Evolutionary conservation across 2,329 filamentous ascomycete genomes (phyloP).

Genomic region (Ascochyta rabiei): DNA sequence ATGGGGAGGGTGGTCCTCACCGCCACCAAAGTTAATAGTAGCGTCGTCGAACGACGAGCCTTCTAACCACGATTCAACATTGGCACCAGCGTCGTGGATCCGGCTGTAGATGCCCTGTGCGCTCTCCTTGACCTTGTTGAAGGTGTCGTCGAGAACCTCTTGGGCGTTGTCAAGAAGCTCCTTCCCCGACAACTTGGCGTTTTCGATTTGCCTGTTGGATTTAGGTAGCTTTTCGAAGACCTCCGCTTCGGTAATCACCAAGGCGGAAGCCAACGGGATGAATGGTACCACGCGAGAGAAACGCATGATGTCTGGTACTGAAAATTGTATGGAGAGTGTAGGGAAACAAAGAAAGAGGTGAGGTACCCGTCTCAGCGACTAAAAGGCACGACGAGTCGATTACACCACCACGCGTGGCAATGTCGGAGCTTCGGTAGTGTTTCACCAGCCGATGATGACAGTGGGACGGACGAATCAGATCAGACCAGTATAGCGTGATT

Average conservation of each 20-base stretch:
- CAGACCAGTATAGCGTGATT: neutral
- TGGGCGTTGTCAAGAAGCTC: slow-evolving; percentile 36
- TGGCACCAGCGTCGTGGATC: slow-evolving; percentile 52
- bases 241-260: slow-evolving; percentile 60
- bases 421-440: slow-evolving; percentile 14
- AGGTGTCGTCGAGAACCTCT: slow-evolving; percentile 52
- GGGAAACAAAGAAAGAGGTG: slow-evolving; percentile 8
- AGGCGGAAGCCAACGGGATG: slow-evolving; percentile 56
- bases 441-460: slow-evolving; percentile 12
- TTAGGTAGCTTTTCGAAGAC: slow-evolving; percentile 50
- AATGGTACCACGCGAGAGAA: slow-evolving; percentile 56
- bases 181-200: slow-evolving; percentile 9
- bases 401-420: slow-evolving; percentile 38
- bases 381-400: slow-evolving; percentile 34
- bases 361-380: slow-evolving; percentile 19
- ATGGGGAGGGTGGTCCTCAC: slow-evolving; percentile 40
- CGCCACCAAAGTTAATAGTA: slow-evolving; percentile 44
- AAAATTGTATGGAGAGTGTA: slow-evolving; percentile 11
- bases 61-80: slow-evolving; percentile 56
- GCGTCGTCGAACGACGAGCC: slow-evolving; percentile 43
- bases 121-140: slow-evolving; percentile 49
- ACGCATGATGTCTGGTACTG: slow-evolving; percentile 52
- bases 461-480: slow-evolving; percentile 13
- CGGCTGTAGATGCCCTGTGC: slow-evolving; percentile 48
- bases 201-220: slow-evolving; percentile 27